Base-by-base conservation (phyloP, 331 rosid species). In the Pyrus hybrid region DNA sequence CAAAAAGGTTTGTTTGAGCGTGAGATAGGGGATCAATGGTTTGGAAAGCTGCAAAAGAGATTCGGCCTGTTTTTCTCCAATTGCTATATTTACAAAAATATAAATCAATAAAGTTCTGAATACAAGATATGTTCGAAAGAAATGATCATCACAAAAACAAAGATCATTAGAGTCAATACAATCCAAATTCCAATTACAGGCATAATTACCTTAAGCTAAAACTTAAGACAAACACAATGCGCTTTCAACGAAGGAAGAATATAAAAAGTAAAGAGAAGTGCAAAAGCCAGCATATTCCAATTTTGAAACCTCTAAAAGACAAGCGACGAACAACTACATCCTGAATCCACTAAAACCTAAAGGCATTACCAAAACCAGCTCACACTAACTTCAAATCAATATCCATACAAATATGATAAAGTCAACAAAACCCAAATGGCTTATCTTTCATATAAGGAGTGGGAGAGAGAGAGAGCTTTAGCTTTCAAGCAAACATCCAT, bases 321-420 rank as follows among this genome's bases (percentile, higher is more conserved):
- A 28, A 74, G 33, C 74, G 64, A n/a, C 20, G 51, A 54, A 26
- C 7, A 45, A 33, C 33, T 2, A 72, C 54, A 73, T 7, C 60
- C 65, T 57, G 56, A 77, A 73, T 67, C 30, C 35, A 25, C 17
- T 5, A 0, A 35, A 25, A 25, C 63, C 53, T 68, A 63, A 68
- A 35, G 65, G 64, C 18, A 69, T 58, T 25, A 75, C 47, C 74
- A 41, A 47, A 84, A 80, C 66, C 71, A 77, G 51, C 66, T 72
- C 70, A 80, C 82, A 79, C 58, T 9, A 37, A 81, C 63, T 63
- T 47, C 63, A 58, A 41, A 14, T 20, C 10, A 16, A 45, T 9
- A 33, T 16, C 62, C 25, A 76, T 17, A 37, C 12, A 23, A 17
- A 70, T 28, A 67, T 23, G 25, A 79, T 2, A 61, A 60, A 73